phyloP scores from a whole-genome alignment of 2,329 filamentous ascomycete genomes.

The Ophiobolus disseminans region DNA sequence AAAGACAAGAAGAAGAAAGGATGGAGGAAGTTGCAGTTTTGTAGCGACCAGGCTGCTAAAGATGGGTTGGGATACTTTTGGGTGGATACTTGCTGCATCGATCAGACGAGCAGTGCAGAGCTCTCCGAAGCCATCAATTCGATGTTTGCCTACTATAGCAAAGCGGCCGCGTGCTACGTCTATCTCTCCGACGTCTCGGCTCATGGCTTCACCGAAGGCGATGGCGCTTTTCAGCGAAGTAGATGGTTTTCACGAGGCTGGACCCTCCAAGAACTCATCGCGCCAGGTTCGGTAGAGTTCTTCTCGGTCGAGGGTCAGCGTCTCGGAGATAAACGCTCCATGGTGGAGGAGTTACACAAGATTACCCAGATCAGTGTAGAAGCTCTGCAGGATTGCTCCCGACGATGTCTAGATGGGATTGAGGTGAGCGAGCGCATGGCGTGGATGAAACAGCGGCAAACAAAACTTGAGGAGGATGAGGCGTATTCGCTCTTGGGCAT shows the following conservation, averaged over 20 bases:
- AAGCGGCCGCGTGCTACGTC: too few relatives aligned
- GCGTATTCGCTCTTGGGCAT: too few relatives aligned
- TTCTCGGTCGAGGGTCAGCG: conserved; percentile 8
- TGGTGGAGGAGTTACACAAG: conserved; percentile 6
- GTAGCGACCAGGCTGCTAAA: neutral
- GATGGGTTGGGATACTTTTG: neutral
- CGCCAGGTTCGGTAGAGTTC: conserved; percentile 8
- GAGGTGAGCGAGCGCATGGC: too few relatives aligned
- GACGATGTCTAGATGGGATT: too few relatives aligned
- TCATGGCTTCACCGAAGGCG: neutral
- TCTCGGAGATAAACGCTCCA: conserved; percentile 7
- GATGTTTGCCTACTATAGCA: too few relatives aligned
- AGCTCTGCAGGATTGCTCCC: conserved; percentile 5
- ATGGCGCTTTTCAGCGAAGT: neutral
- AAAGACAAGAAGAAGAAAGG: neutral
- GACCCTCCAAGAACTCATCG: neutral
- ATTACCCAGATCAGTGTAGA: conserved; percentile 2
- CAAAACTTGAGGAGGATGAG: too few relatives aligned
- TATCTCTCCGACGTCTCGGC: neutral
- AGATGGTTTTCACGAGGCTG: neutral
- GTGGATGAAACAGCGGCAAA: too few relatives aligned
- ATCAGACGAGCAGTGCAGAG: too few relatives aligned
- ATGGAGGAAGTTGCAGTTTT: conserved; percentile 4
- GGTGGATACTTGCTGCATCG: too few relatives aligned
- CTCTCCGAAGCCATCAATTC: too few relatives aligned